These are phyloP conservation scores for Malus asiatica DNA, from an alignment of 306 rosid genomes.

Conservation along the genomic window DNA sequence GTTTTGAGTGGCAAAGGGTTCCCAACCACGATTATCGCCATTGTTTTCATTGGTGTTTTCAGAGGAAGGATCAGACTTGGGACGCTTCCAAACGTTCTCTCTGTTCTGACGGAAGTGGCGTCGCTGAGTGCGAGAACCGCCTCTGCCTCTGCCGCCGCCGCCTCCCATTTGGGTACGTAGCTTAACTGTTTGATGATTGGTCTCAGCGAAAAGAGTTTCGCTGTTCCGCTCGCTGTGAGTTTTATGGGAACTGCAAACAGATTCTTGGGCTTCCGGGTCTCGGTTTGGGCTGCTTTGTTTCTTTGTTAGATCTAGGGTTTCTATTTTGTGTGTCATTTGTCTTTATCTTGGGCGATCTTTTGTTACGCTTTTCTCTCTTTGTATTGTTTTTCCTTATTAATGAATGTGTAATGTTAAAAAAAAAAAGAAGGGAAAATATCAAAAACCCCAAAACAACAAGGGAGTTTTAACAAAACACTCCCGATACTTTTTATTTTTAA, in stretches of 20 bases:
- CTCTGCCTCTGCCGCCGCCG: constrained; percentile 43
- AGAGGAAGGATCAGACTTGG: constrained; percentile 52
- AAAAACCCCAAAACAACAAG: too few relatives aligned
- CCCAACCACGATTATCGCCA: constrained; percentile 39
- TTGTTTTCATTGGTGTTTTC: constrained; percentile 5
- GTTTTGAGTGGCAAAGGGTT: constrained; percentile 68
- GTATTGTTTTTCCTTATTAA: too few relatives aligned
- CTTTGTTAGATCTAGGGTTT: too few relatives aligned
- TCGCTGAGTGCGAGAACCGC: constrained; percentile 81
- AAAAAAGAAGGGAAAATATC: too few relatives aligned
- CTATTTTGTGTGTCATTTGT: too few relatives aligned
- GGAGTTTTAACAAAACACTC: too few relatives aligned
- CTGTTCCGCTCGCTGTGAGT: background rate
- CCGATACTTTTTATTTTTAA: too few relatives aligned
- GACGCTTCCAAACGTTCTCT: constrained; percentile 92
- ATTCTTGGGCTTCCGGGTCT: background rate
- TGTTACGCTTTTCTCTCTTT: too few relatives aligned
- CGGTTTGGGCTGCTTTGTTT: background rate
- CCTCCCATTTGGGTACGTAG: constrained; percentile 42
- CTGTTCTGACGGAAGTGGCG: constrained; percentile 71
- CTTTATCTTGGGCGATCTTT: too few relatives aligned
- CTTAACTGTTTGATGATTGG: background rate
- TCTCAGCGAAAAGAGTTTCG: background rate
- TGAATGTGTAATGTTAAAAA: too few relatives aligned
- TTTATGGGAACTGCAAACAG: background rate